Percentiles rank a stretch among this genome's conserved stretches.
Conservation (phyloP, 352 stramenopile genomes). For the Saprolegnia parasitica region DNA sequence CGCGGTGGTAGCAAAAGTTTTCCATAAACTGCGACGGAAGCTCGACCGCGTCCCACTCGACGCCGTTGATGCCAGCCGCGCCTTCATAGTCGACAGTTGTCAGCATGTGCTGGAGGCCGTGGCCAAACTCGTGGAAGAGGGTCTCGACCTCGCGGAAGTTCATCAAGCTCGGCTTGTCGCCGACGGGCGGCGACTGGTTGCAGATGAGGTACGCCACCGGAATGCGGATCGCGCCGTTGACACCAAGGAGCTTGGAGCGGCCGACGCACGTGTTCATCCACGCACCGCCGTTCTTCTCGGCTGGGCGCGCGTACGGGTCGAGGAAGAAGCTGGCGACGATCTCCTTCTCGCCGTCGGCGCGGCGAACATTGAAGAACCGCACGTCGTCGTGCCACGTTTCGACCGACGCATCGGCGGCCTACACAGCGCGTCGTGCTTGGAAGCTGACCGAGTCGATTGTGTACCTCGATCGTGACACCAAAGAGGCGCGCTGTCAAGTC, state of each 20-base stretch:
- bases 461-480: constrained; percentile 87
- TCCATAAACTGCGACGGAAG: constrained; percentile 99
- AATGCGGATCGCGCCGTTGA: constrained; percentile 59
- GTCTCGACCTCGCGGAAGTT: constrained; percentile 97
- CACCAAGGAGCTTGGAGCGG: constrained; percentile 84
- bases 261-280: constrained; percentile 98
- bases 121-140: constrained; percentile 95
- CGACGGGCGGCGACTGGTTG: constrained; percentile 93
- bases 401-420: constrained; percentile 49
- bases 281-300: constrained; percentile 95
- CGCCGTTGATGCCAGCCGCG: constrained; percentile 94
- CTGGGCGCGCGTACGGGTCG: constrained; percentile 95
- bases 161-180: constrained; percentile 94
- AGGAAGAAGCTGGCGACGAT: constrained; percentile 96
- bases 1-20: constrained; percentile 97
- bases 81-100: constrained; percentile 93
- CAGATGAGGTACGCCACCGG: constrained; percentile 98
- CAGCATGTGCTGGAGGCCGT: constrained; percentile 98
- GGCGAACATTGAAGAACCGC: constrained; percentile 92
- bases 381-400: constrained; percentile 95
- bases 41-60: constrained; percentile 99
- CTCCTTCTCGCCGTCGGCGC: constrained; percentile 62
- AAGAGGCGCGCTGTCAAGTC: constrained; percentile 92
- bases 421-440: neutral
- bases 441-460: neutral